Conservation (phyloP, 2,329 filamentous ascomycete species). For the Calonectria henricotiae region DNA sequence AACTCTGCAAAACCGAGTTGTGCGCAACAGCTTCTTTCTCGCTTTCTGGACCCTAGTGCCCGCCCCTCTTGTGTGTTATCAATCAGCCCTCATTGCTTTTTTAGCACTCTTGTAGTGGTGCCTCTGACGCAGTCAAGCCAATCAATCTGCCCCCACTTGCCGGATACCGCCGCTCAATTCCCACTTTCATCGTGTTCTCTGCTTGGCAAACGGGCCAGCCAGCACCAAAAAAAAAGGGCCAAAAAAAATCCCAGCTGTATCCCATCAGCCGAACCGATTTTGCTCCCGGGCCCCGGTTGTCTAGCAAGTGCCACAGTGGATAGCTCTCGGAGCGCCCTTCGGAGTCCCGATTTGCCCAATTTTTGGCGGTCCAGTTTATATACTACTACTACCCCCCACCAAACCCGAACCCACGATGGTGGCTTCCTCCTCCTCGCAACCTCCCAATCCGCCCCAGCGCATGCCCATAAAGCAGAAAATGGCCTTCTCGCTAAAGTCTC, state of each 20-base stretch:
- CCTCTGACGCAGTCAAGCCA: slow-evolving; percentile 19
- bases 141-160: slow-evolving; percentile 29
- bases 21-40: too few relatives aligned
- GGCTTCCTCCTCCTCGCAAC: slow-evolving; percentile 30
- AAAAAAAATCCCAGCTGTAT: slow-evolving; percentile 10
- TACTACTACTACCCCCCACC: background rate
- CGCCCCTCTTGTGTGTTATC: slow-evolving; percentile 31
- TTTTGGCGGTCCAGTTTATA: slow-evolving; percentile 19
- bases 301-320: background rate
- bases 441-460: slow-evolving; percentile 47
- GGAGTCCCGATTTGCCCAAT: slow-evolving; percentile 26
- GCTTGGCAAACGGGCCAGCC: background rate
- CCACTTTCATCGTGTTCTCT: background rate
- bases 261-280: slow-evolving; percentile 32
- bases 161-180: slow-evolving; percentile 5
- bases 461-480: slow-evolving; percentile 61
- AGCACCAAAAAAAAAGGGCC: background rate
- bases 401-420: slow-evolving; percentile 12
- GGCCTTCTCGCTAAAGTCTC: slow-evolving; percentile 60
- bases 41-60: too few relatives aligned
- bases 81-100: slow-evolving; percentile 39
- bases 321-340: slow-evolving; percentile 25
- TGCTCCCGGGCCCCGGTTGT: background rate
- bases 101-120: background rate
- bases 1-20: too few relatives aligned